phyloP scores from a whole-genome alignment of 352 stramenopile species.

The Bremia lactucae region DNA sequence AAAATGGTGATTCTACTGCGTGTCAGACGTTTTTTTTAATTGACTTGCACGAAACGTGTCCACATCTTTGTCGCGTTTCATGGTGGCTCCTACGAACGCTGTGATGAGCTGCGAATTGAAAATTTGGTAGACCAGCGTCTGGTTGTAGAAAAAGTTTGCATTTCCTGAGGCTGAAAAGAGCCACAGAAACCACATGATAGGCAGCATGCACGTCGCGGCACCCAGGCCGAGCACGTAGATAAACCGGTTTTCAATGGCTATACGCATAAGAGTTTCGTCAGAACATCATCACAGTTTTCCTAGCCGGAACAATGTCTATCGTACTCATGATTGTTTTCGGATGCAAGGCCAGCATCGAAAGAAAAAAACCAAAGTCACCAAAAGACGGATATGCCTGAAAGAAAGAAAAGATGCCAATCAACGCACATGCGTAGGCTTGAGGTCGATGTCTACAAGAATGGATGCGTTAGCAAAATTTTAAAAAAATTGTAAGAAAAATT shows the following conservation, averaged over 20 bases:
- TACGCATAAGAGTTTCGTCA: neutral
- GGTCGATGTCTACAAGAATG: slow-evolving; percentile 38
- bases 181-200: slow-evolving; percentile 85
- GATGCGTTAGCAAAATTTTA: slow-evolving; percentile 2
- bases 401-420: slow-evolving; percentile 65
- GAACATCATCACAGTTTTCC: neutral
- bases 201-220: slow-evolving; percentile 63
- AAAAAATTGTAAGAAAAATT: neutral
- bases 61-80: slow-evolving; percentile 80
- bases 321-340: slow-evolving; percentile 73
- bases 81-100: slow-evolving; percentile 64
- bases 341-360: slow-evolving; percentile 53
- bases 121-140: slow-evolving; percentile 80
- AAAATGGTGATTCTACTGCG: slow-evolving; percentile 5
- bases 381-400: slow-evolving; percentile 77
- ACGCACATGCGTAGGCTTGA: slow-evolving; percentile 48
- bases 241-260: slow-evolving; percentile 72
- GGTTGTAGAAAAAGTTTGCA: slow-evolving; percentile 87
- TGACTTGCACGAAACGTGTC: slow-evolving; percentile 31
- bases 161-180: slow-evolving; percentile 76
- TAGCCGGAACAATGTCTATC: neutral
- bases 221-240: slow-evolving; percentile 58
- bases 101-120: slow-evolving; percentile 71
- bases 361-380: slow-evolving; percentile 73
- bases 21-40: slow-evolving; percentile 8